Conservation (phyloP, 169 alveolate species). For the Miamiensis avidus region DNA sequence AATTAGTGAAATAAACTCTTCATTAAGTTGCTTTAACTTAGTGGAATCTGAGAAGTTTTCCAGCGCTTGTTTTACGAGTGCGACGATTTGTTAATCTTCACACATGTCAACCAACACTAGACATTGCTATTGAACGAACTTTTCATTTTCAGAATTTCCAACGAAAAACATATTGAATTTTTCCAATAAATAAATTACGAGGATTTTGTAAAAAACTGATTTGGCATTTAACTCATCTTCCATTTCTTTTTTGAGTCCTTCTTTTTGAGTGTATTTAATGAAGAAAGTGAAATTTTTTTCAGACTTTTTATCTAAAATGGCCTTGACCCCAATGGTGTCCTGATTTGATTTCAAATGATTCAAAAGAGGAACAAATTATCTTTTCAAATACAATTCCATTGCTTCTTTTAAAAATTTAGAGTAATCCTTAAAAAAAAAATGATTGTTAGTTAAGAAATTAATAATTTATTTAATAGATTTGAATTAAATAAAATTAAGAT, state of each 20-base stretch:
- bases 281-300: conserved; percentile 8
- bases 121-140: neutral
- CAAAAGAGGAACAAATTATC: neutral
- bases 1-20: no score
- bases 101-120: neutral
- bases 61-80: neutral
- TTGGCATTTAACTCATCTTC: neutral
- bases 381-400: conserved; percentile 1
- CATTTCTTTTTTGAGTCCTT: conserved; percentile 11
- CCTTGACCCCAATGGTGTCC: conserved; percentile 19
- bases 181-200: neutral
- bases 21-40: no score
- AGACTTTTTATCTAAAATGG: conserved; percentile 16
- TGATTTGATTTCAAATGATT: conserved; percentile 1
- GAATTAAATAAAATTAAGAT: no score
- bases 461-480: neutral
- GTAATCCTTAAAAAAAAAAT: neutral
- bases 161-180: no score
- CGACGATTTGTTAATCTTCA: neutral
- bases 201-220: neutral
- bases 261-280: conserved; percentile 2
- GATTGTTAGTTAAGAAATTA: no score
- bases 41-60: no score
- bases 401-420: neutral
- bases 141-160: neutral